Conservation (phyloP, 495 filamentous ascomycete species). For the Hyaloscypha hepaticicola region DNA sequence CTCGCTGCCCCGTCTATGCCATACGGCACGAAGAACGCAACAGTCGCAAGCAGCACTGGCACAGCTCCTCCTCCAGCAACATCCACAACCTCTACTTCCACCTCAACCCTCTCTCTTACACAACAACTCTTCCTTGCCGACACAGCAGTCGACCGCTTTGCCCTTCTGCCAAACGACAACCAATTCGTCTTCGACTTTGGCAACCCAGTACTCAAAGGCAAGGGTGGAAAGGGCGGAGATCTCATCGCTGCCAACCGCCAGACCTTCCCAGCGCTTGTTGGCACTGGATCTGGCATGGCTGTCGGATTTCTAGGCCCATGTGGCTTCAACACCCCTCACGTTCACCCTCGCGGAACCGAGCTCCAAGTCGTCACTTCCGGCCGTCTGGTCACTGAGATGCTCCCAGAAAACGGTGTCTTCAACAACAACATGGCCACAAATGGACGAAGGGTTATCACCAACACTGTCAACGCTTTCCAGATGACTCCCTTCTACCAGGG, state of each 20-base stretch:
- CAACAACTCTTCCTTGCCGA: constrained; percentile 28
- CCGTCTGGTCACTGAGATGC: constrained; percentile 37
- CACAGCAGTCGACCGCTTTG: constrained; percentile 34
- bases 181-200: constrained; percentile 35
- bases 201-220: constrained; percentile 23
- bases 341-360: constrained; percentile 49
- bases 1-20: constrained; percentile 10
- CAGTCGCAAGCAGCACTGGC: constrained; percentile 7
- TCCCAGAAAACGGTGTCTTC: constrained; percentile 44
- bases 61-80: constrained; percentile 3
- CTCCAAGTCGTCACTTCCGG: constrained; percentile 42
- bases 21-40: neutral
- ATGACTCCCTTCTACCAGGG: constrained; percentile 46
- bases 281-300: constrained; percentile 40
- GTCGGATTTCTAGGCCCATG: constrained; percentile 41
- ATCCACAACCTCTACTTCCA: constrained; percentile 4
- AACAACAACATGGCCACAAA: constrained; percentile 15
- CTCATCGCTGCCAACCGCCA: constrained; percentile 39
- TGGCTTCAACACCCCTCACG: constrained; percentile 49
- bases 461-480: constrained; percentile 36
- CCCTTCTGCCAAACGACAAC: constrained; percentile 33
- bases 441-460: constrained; percentile 32
- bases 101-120: constrained; percentile 21
- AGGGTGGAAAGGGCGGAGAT: constrained; percentile 32
- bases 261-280: constrained; percentile 44